Evolutionary conservation across 2,329 filamentous ascomycete species (phyloP), one percentile per base, ranked within the genome.

Genomic region (Apiospora aurea): DNA sequence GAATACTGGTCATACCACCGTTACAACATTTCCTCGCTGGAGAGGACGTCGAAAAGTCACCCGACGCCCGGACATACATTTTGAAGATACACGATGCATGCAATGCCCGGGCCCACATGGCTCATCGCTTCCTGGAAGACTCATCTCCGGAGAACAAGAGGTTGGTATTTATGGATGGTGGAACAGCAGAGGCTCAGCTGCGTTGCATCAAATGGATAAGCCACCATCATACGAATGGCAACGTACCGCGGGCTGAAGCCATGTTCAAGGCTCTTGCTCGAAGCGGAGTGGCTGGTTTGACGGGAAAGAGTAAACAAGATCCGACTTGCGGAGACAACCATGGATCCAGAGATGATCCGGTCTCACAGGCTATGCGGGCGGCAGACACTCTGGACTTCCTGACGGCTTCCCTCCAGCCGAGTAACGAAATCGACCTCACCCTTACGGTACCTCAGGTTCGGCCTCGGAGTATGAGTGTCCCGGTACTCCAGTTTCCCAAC

Each of bases 161-260:
- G 71, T 78, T 92, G 5, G 89, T 90, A 10, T 90, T 92, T 74
- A 82, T 90, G 79, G 86, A 90, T 70, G 90, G 90, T 3, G 89
- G 90, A 13, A 88, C 87, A 3, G 83, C 87, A 13, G 83, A 85
- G 71, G 89, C 89, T 1, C 86, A 87, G 70, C 80, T 85, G 7
- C 81, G 86, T 34, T 92, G 89, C 75, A 85, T 92, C 71, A 80
- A 82, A 47, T 82, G 83, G 43, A 90, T 92, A 69, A 86, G 86
- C 78, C 80, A 87, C 69, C 82, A 88, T 72, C 80, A 87, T 71
- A 88, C 87, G 0, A 77, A 83, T 51, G 88, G 87, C 1, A 83
- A 89, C 75, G 75, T 85, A 18, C 74, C 76, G n/a, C 82, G 83
- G 72, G 90, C 90, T 0, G 86, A 88, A 76, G 78, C 78, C 2